Conservation (phyloP, 2,329 filamentous ascomycete species). For the Stachybotrys echinatus region DNA sequence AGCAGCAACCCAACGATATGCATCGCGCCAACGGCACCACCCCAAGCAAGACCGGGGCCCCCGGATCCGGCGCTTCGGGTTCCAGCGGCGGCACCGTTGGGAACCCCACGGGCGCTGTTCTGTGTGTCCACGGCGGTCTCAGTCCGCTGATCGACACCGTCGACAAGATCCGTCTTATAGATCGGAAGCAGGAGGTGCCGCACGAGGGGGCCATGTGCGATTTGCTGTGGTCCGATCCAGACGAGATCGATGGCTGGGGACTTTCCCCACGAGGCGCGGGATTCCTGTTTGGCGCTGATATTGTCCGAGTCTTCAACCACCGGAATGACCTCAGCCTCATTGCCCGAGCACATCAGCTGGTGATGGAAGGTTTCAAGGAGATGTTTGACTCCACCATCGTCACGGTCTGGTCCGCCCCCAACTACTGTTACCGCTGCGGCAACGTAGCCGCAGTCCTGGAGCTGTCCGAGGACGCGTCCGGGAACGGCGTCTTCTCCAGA, state of each 20-base stretch:
- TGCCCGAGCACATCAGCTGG: constrained; percentile 90
- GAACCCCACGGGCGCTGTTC: constrained; percentile 73
- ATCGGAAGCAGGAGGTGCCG: constrained; percentile 96
- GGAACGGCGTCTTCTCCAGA: constrained; percentile 62
- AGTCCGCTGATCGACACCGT: constrained; percentile 88
- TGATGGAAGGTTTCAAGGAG: constrained; percentile 99
- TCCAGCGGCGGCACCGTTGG: constrained; percentile 59
- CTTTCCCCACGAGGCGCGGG: constrained; percentile 89
- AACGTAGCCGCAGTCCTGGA: constrained; percentile 95
- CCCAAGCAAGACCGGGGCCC: constrained; percentile 54
- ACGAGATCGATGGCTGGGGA: constrained; percentile 97
- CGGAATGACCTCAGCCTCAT: constrained; percentile 88
- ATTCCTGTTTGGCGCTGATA: constrained; percentile 92
- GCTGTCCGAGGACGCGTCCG: constrained; percentile 80
- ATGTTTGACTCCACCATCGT: constrained; percentile 97
- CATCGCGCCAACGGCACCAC: constrained; percentile 20
- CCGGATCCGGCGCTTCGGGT: constrained; percentile 74
- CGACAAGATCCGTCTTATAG: constrained; percentile 90
- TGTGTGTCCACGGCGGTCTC: constrained; percentile 93
- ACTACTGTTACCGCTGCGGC: constrained; percentile 94
- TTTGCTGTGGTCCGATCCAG: constrained; percentile 93
- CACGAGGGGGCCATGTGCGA: constrained; percentile 99
- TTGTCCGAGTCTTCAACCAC: constrained; percentile 94
- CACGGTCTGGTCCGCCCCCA: constrained; percentile 97
- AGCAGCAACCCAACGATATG: constrained; percentile 12